Base-by-base conservation (phyloP, 78 protist genomes). In the Thecamonas trahens region DNA sequence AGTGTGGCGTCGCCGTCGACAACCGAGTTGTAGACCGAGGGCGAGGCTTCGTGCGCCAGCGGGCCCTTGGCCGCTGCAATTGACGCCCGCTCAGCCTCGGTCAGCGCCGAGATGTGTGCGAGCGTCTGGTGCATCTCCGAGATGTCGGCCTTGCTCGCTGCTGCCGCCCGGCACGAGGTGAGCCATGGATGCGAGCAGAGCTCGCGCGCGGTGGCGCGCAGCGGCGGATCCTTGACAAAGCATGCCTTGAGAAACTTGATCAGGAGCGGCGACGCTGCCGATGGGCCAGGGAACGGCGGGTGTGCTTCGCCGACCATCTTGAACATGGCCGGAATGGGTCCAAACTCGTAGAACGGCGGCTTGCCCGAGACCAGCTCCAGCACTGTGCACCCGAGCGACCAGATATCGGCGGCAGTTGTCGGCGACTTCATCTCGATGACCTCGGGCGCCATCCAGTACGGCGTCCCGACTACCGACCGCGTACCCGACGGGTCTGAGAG, bases 391-490 rank as follows among this genome's bases (percentile, higher is more conserved):
- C 77, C 83, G 38, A 78, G 14, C 32, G 50, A 20, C 83, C 83
- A 78, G 5, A 78, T 20, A 22, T 78, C 83, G 34, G 70, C 35
- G 35, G 59, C 38, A 26, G 3, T 58, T 29, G 62, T 50, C 5
- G 58, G 67, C 24, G 53, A 49, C 1, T 0, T 40, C 40, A 22
- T 53, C 53, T 20, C 28, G 31, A 77, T 69, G 26, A 77, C 83
- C 62, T 77, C 83, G n/a, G 83, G 83, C 38, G 83, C 83, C 83
- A 77, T 77, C 66, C 61, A 77, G 35, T 77, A 57, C 20, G 83
- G 77, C 20, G 84, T 68, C 11, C 84, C 77, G 50, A 1, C 38
- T 17, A 77, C 20, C 8, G 71, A 32, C 29, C 11, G 24, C 3
- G 4, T 7, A 5, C 13, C 17, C 18, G 5, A 13, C 45, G 20